Evolutionary conservation across 129 eudicot genomes (phyloP), one percentile per base, ranked within the genome.

Genomic region (Artemisia argyi): DNA sequence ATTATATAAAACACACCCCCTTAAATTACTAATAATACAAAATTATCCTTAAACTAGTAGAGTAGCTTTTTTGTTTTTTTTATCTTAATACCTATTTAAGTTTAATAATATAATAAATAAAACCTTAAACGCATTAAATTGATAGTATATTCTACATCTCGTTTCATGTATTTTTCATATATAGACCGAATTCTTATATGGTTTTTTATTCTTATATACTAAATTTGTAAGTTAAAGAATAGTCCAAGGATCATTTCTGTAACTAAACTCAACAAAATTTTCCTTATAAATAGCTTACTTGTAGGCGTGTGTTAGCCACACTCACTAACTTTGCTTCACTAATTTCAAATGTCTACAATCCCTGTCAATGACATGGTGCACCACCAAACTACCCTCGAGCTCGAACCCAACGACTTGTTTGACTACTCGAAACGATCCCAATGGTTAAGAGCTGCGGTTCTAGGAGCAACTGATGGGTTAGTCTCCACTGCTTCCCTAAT

Each of bases 381-480:
- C 50, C 78, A 73, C 70, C 70, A 62, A 62, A 12, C 78, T 7
- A 50, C 50, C 78, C 78, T 61, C n/a, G 78, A 73, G 42, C 63
- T 73, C n/a, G 78, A 73, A 51, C 61, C 69, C 24, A 73, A 73
- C 48, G 71, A 73, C 71, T 7, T 30, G 20, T 61, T 63, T 2
- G 80, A 74, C n/a, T 69, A 80, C 68, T 74, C 80, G 2, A 73
- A 69, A 69, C 70, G 69, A 20, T 80, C 68, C 18, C 72, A 75
- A 13, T 80, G 80, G 80, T 77, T 75, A 5, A 71, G 77, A 30
- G 84, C 77, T 26, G 73, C 75, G 16, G 67, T 80, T 11, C 73
- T 80, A 22, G 80, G 77, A 13, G 80, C 64, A 32, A 80, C 75
- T 19, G 80, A 80, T 44, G 84, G 84, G 0, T 72, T 80, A 24